Evolutionary conservation across 2,329 filamentous ascomycete species (phyloP).

Genomic region (Ophiobolus disseminans): DNA sequence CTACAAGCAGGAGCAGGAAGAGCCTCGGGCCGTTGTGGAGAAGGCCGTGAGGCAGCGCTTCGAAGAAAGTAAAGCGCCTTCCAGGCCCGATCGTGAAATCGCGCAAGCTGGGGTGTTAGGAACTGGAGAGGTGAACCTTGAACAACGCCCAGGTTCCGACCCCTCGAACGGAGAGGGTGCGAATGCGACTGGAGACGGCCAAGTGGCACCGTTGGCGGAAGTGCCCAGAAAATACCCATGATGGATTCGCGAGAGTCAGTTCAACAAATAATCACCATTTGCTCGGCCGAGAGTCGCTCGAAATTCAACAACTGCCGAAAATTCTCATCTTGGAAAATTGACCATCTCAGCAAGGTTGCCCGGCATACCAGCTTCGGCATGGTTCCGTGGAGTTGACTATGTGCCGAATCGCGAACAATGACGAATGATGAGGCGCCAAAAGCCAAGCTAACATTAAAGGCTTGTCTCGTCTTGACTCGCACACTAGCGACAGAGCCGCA

Average conservation of each 20-base stretch:
- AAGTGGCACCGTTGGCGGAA: too few species aligned
- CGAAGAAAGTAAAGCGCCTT: conserved; percentile 11
- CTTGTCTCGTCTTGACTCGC: conserved; percentile 15
- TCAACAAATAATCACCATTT: too few species aligned
- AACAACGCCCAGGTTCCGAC: too few species aligned
- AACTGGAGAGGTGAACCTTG: too few species aligned
- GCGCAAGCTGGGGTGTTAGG: background rate
- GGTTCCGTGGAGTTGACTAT: background rate
- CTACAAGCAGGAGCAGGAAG: conserved; percentile 19
- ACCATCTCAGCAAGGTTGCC: background rate
- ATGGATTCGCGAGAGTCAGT: too few species aligned
- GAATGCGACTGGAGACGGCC: too few species aligned
- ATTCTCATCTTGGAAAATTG: too few species aligned
- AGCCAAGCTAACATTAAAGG: background rate
- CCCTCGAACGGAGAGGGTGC: too few species aligned
- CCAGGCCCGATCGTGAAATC: too few species aligned
- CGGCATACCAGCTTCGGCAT: background rate
- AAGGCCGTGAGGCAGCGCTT: conserved; percentile 22
- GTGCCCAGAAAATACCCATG: too few species aligned
- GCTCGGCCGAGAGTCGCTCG: too few species aligned
- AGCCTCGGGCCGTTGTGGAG: conserved; percentile 18
- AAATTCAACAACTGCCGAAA: too few species aligned
- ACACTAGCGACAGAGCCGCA: conserved; percentile 23
- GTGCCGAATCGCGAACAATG: background rate
- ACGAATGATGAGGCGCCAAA: conserved; percentile 2